Evolutionary conservation across 2,329 filamentous ascomycete genomes (phyloP), one percentile per base, ranked within the genome.

Genomic region (Colletotrichum graminicola): DNA sequence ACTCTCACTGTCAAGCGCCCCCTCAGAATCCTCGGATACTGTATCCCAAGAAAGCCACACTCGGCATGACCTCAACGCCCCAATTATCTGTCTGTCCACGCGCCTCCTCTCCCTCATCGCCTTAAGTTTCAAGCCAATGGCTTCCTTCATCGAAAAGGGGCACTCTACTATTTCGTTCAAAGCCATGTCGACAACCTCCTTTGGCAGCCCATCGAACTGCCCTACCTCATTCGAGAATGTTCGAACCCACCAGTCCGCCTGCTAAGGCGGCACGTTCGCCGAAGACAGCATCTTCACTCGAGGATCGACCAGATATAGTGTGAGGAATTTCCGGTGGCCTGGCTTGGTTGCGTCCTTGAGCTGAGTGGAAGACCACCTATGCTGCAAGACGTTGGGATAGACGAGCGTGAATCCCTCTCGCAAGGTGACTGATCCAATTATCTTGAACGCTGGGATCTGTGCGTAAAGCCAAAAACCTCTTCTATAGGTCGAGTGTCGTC

Each of bases 251-350:
- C 72, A 75, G 39, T 59, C 68, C n/a, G 47, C 52, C 45, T 73
- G 73, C 55, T 76, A 66, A 3, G 75, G 72, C 14, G 74, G 73
- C 18, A 76, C 72, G 59, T 76, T 75, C 29, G 57, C 55, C 11
- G 72, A 74, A 3, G 75, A 75, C 8, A 68, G 68, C 8, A 76
- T 45, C 54, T 63, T 59, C 51, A 74, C 72, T 55, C 72, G 67
- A n/a, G 74, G 74, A 62, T 76, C 75, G 4, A 75, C 67, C 32
- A 76, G 61, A 36, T 66, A 62, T 12, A 76, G 55, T 62, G 69
- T 74, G 21, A 73, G 67, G 26, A 73, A 54, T 41, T 73, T 67
- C 29, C 73, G 73, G 16, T 75, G 60, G 2, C 75, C 72, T 4
- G 72, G 47, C 52, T 36, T 63, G 23, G 26, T 60, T 39, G 57